Evolutionary conservation across 805 yeast species (phyloP), one percentile per base, ranked within the genome.

Genomic region (Zygoascus tannicola): DNA sequence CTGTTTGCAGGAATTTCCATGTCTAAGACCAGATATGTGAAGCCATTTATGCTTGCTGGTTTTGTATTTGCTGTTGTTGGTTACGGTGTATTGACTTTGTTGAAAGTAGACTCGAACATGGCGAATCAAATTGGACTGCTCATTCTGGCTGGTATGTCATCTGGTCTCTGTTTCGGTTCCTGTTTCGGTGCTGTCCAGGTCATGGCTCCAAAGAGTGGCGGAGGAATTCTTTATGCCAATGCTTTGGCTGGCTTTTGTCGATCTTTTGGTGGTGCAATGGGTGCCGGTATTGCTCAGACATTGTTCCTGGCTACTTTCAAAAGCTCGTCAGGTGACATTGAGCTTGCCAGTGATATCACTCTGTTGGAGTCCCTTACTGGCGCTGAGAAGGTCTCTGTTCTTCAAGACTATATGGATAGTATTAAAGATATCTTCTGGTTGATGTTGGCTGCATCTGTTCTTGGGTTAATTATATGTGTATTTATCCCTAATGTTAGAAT

Each of bases 161-260:
- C n/a, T n/a, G n/a, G n/a, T n/a, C n/a, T n/a, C n/a, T n/a, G n/a
- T n/a, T n/a, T 64, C 1, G 81, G 81, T 22, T 58, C 68, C 4
- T 65, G 73, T 1, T 54, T 66, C 36, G 81, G 81, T 4, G 57
- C 56, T 41, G 53, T 73, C 51, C 78, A 74, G 54, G 58, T 73
- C 1, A 50, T 66, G 14, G 56, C 71, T 32, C 52, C 72, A n/a
- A 54, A 68, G 4, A 62, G 70, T 3, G 81, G 75, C 53, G 49
- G 74, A 1, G 59, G 64, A 19, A 77, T 79, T 3, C 80, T 81
- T 28, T n/a, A n/a, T n/a, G 37, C 22, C 33, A 72, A 73, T 47
- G 55, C 62, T 1, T 66, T 67, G 44, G 37, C 70, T 38, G 68
- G 67, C 48, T 71, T 73, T 50, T 54, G 54, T 16, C 65, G 79